Evolutionary conservation across 768 basidiomycete genomes (phyloP).

Genomic region (Pulveroboletus sp.): DNA sequence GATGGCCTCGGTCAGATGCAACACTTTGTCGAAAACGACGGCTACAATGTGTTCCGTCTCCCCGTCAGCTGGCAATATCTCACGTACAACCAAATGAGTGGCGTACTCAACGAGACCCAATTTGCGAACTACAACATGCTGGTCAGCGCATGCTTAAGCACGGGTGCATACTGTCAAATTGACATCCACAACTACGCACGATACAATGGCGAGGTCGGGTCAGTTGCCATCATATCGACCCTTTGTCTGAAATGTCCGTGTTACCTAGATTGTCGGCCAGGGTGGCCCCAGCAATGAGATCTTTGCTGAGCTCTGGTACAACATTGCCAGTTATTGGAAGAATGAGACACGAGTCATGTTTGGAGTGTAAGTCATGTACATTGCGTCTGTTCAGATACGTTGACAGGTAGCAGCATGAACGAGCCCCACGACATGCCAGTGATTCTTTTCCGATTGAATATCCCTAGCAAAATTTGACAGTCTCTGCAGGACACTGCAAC

Average conservation of each 20-base stretch:
- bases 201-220: conserved; percentile 43
- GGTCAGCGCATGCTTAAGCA: conserved; percentile 35
- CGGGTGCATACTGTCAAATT: conserved; percentile 51
- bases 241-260: conserved; percentile 1
- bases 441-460: not conserved
- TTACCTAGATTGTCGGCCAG: conserved; percentile 51
- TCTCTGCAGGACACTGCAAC: conserved; percentile 31
- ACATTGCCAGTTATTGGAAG: conserved; percentile 49
- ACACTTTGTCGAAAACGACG: conserved; percentile 54
- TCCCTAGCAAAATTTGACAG: not conserved
- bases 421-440: conserved; percentile 57
- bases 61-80: conserved; percentile 61
- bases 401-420: conserved; percentile 64
- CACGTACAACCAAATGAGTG: conserved; percentile 36
- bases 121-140: conserved; percentile 51
- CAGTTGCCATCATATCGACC: not conserved
- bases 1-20: conserved; percentile 48
- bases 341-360: conserved; percentile 42
- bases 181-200: conserved; percentile 63
- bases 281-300: conserved; percentile 54
- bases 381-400: not conserved
- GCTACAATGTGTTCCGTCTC: conserved; percentile 55
- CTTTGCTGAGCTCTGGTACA: conserved; percentile 51
- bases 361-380: conserved; percentile 38
- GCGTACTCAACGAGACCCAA: conserved; percentile 39